Base-by-base conservation (phyloP, 1,284 basidiomycete genomes). In the Trametes pubescens region DNA sequence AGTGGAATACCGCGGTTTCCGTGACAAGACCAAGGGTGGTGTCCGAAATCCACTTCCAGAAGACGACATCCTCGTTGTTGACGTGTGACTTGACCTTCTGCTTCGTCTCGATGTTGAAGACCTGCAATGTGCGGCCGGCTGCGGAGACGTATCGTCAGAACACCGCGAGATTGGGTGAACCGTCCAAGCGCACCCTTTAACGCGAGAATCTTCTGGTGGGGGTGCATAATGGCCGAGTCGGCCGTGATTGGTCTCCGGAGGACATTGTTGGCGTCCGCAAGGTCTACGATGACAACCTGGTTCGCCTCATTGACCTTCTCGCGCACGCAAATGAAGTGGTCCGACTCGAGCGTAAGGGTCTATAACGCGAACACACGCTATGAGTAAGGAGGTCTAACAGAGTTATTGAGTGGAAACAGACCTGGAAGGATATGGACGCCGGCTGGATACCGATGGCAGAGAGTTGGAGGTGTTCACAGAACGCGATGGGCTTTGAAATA, bases 161-260 rank as follows among this genome's bases (percentile, higher is more conserved):
- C 26, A 18, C 14, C 11, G 16, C 16, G 13, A 32, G 24, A 26
- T 8, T 47, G 6, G 10, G 10, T 18, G 18, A 6, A 1, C 16
- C 37, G 11, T 21, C 2, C 16, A 26, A 3, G 79, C 87, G 70
- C 70, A 92, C 95, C 90, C 84, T 97, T 97, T 65, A 99, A 81
- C 11, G 98, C 98, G 65, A 99, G 89, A 79, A 99, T 96, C 87
- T 98, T 99, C 82, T 98, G 90, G 72, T 89, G 87, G 29, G 95
- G 95, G 78, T 99, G 96, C 97, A 99, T 99, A 75, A 99, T 98
- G 68, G 98, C 97, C 62, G 94, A 96, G 79, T 99, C 98, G 18
- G 88, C 98, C 26, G 94, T 95, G 76, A 99, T 99, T 64, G 98
- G 98, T 75, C 98, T 85, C 71, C 98, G 90, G 71, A 99, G 90